These are phyloP conservation scores for Paramecium octaurelia DNA, from an alignment of 73 alveolate species.

Conservation along the genomic window DNA sequence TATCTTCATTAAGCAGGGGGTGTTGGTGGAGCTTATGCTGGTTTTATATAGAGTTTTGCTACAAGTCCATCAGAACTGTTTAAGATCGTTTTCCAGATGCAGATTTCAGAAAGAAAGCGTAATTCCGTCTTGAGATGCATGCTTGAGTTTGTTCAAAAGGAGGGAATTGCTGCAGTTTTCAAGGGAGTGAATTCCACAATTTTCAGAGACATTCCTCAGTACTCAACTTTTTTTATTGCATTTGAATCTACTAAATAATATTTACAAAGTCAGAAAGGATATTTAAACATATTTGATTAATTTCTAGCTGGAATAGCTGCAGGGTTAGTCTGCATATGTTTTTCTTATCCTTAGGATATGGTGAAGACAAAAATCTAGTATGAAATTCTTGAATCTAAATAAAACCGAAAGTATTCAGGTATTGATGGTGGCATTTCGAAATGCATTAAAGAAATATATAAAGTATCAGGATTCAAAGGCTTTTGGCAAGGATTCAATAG, in stretches of 20 bases:
- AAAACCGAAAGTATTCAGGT: neutral
- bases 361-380: neutral
- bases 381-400: neutral
- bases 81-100: neutral
- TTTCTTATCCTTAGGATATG: constrained; percentile 20
- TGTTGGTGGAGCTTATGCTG: constrained; percentile 38
- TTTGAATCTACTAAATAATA: constrained; percentile 14
- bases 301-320: neutral
- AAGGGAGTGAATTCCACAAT: neutral
- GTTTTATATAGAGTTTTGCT: constrained; percentile 8
- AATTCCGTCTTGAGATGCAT: neutral
- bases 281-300: neutral
- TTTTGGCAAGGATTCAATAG: constrained; percentile 33
- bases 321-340: neutral
- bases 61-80: constrained; percentile 20
- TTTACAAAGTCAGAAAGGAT: neutral
- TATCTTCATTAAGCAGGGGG: neutral
- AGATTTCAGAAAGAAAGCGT: neutral
- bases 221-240: neutral
- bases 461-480: neutral
- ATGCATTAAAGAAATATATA: neutral
- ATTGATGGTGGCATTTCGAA: constrained; percentile 18
- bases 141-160: neutral
- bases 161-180: neutral
- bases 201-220: constrained; percentile 2